phyloP scores from a whole-genome alignment of 176 grass and related monocot species.

The Hsuehochloa calcarea region DNA sequence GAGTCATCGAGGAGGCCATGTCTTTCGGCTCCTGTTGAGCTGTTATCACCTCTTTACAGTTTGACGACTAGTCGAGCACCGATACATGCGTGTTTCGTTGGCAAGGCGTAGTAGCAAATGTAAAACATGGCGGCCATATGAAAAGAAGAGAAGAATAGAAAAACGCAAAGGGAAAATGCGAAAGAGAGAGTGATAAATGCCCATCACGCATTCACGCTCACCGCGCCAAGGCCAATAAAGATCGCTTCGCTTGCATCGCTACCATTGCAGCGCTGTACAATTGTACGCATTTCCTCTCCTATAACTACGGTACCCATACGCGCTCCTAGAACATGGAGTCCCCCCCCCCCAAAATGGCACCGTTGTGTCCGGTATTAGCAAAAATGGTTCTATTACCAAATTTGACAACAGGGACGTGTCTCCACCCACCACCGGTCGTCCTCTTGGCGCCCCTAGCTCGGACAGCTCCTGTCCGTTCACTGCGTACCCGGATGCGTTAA shows the following conservation, averaged over 20 bases:
- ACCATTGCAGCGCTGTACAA: background rate
- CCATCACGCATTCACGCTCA: background rate
- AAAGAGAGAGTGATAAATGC: background rate
- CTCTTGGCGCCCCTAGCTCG: no score
- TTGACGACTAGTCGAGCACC: background rate
- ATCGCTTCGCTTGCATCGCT: background rate
- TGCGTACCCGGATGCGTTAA: no score
- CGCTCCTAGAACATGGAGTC: no score
- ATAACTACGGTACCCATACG: background rate
- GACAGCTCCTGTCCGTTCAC: no score
- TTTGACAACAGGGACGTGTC: no score
- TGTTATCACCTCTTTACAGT: slow-evolving; percentile 19
- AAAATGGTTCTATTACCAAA: no score
- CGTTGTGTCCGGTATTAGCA: no score
- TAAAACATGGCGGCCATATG: background rate
- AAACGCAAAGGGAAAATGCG: background rate
- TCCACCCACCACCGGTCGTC: no score
- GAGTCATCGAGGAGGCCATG: background rate
- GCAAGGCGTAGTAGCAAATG: background rate
- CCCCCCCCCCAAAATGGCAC: no score
- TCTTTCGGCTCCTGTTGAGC: background rate
- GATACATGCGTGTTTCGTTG: background rate
- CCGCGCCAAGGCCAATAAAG: background rate
- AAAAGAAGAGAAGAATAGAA: background rate
- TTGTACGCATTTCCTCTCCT: background rate